Percentiles rank a stretch among this genome's conserved stretches.
Conservation (phyloP, 345 rosid genomes). For the Acer yangbiense region DNA sequence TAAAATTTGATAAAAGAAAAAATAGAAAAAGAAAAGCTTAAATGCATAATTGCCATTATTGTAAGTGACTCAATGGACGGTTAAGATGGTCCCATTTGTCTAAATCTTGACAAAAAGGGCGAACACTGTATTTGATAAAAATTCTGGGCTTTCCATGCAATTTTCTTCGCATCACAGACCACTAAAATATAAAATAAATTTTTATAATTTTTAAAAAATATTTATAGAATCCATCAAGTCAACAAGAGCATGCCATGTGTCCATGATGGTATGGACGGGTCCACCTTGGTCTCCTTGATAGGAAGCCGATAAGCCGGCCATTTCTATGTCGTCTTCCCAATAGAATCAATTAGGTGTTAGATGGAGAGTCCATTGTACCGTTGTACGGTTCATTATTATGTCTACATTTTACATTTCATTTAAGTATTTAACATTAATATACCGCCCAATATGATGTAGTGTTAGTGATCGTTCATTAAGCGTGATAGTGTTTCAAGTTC, state of each 20-base stretch:
- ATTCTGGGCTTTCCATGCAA: neutral
- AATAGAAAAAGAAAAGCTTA: neutral
- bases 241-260: conserved; percentile 19
- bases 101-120: neutral
- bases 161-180: neutral
- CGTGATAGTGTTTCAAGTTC: no score
- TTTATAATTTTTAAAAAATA: conserved; percentile 1
- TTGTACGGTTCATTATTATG: no score
- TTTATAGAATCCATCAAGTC: conserved; percentile 16
- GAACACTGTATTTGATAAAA: neutral
- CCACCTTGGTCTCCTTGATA: conserved; percentile 18
- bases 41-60: neutral
- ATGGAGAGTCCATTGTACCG: neutral
- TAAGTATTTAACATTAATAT: no score
- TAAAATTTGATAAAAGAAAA: neutral
- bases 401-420: no score
- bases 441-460: no score
- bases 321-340: conserved; percentile 12
- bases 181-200: neutral
- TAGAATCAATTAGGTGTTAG: neutral
- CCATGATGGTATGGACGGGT: neutral
- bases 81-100: conserved; percentile 8
- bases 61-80: neutral
- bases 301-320: conserved; percentile 21
- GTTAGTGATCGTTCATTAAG: no score